phyloP scores from a whole-genome alignment of 2,329 filamentous ascomycete genomes.

The Sporothrix pallida region DNA sequence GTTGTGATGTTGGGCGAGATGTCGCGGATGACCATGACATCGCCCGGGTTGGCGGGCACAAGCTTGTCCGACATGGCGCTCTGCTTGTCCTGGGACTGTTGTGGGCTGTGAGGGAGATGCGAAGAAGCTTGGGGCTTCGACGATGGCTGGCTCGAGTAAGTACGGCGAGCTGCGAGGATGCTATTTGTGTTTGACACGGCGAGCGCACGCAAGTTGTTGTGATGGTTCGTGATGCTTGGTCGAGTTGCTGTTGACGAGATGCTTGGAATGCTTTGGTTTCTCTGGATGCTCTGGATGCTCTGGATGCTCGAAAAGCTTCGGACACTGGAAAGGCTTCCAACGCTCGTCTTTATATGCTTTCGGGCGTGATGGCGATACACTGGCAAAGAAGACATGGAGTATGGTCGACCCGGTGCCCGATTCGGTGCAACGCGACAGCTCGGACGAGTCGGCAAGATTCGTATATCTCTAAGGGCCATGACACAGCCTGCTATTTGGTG shows the following conservation, averaged over 20 bases:
- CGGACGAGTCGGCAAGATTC: slow-evolving; percentile 6
- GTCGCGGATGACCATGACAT: slow-evolving; percentile 89
- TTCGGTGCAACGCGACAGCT: not conserved
- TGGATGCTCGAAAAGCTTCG: not conserved
- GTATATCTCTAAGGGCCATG: slow-evolving; percentile 6
- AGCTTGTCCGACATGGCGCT: slow-evolving; percentile 65
- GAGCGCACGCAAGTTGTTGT: not conserved
- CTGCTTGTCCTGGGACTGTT: not conserved
- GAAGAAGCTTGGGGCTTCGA: not conserved
- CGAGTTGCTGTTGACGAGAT: not conserved
- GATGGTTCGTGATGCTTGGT: not conserved
- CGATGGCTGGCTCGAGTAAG: not conserved
- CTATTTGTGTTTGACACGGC: not conserved
- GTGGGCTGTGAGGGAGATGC: not conserved
- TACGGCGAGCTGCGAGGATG: not conserved
- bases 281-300: not conserved
- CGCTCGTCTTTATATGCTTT: not conserved
- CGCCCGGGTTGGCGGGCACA: slow-evolving; percentile 72
- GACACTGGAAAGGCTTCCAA: not conserved
- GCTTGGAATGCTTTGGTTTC: not conserved
- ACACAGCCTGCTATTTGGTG: not conserved
- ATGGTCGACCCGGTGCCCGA: slow-evolving; percentile 26
- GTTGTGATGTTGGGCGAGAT: slow-evolving; percentile 80
- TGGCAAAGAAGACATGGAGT: slow-evolving; percentile 5
- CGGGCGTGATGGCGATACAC: not conserved